Conservation (phyloP, 179 eudicot genomes). For the Sideroxylon spinosum region DNA sequence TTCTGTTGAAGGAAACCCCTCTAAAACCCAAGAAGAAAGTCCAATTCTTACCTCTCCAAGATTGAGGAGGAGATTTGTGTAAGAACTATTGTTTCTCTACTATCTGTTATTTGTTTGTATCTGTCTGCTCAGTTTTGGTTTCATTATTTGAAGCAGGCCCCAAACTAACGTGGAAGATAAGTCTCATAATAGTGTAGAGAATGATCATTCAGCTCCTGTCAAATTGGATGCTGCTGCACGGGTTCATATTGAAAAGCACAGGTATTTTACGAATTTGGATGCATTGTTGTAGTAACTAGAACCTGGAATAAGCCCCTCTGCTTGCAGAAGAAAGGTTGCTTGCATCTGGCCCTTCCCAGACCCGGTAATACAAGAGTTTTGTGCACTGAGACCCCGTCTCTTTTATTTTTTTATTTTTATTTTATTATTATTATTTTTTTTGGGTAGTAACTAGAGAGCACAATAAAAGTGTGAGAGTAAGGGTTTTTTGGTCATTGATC, state of each 20-base stretch:
- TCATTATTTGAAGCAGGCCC: conserved; percentile 32
- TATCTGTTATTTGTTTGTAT: not conserved
- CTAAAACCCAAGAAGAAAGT: conserved; percentile 37
- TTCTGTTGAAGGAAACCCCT: conserved; percentile 33
- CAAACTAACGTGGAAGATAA: conserved; percentile 33
- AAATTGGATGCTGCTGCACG: conserved; percentile 69
- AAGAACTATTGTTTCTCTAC: conserved; percentile 21
- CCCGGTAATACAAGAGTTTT: too few relatives aligned
- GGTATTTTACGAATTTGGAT: conserved; percentile 32
- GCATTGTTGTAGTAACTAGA: not conserved
- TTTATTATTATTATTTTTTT: too few relatives aligned
- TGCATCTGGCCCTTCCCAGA: too few relatives aligned
- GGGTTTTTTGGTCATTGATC: not conserved
- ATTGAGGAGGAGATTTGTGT: conserved; percentile 70
- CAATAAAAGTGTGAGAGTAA: not conserved
- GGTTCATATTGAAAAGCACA: conserved; percentile 67
- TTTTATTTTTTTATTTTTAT: too few relatives aligned
- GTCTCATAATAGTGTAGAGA: conserved; percentile 30
- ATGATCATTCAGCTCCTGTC: conserved; percentile 40
- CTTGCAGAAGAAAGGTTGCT: too few relatives aligned
- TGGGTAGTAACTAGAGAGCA: too few relatives aligned
- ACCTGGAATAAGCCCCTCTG: too few relatives aligned
- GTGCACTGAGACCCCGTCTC: too few relatives aligned
- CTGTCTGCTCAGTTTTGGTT: conserved; percentile 1
- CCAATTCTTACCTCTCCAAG: conserved; percentile 37